Evolutionary conservation across 495 filamentous ascomycete species (phyloP).

Genomic region (Trichodelitschia bisporula): DNA sequence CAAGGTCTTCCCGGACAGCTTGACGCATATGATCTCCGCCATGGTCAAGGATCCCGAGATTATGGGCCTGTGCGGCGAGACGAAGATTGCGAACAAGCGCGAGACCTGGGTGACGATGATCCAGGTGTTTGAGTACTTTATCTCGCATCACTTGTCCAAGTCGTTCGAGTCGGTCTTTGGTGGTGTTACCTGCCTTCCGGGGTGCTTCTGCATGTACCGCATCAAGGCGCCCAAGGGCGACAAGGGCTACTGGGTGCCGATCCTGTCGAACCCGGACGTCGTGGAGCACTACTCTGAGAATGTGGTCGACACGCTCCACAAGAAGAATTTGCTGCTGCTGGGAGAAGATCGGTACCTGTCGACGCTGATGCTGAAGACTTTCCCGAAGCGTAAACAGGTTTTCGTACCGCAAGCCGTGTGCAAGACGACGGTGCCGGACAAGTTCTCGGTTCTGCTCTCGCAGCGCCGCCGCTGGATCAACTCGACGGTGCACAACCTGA

Average conservation of each 20-base stretch:
- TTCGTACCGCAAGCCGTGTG: slow-evolving; percentile 97
- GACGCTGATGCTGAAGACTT: slow-evolving; percentile 94
- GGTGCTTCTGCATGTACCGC: slow-evolving; percentile 99
- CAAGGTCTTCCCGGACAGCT: slow-evolving; percentile 91
- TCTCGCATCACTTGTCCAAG: slow-evolving; percentile 91
- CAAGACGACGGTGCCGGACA: slow-evolving; percentile 89
- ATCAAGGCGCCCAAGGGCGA: slow-evolving; percentile 98
- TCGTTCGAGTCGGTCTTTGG: slow-evolving; percentile 97
- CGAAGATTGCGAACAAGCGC: slow-evolving; percentile 97
- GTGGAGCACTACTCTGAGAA: slow-evolving; percentile 99
- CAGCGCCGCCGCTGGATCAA: slow-evolving; percentile 98
- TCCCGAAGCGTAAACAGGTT: slow-evolving; percentile 96
- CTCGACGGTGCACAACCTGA: slow-evolving; percentile 94
- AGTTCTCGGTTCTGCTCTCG: slow-evolving; percentile 76
- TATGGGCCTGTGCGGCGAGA: slow-evolving; percentile 97
- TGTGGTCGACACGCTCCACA: slow-evolving; percentile 94
- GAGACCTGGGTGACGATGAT: slow-evolving; percentile 92
- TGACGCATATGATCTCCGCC: slow-evolving; percentile 96
- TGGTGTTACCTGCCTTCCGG: slow-evolving; percentile 95
- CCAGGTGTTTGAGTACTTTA: slow-evolving; percentile 99
- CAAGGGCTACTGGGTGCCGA: slow-evolving; percentile 98
- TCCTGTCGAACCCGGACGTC: slow-evolving; percentile 92
- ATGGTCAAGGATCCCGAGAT: slow-evolving; percentile 99
- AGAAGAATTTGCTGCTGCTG: slow-evolving; percentile 88
- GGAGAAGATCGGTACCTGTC: slow-evolving; percentile 95